phyloP scores from a whole-genome alignment of 441 rosid species.

The Rhodomyrtus psidioides region DNA sequence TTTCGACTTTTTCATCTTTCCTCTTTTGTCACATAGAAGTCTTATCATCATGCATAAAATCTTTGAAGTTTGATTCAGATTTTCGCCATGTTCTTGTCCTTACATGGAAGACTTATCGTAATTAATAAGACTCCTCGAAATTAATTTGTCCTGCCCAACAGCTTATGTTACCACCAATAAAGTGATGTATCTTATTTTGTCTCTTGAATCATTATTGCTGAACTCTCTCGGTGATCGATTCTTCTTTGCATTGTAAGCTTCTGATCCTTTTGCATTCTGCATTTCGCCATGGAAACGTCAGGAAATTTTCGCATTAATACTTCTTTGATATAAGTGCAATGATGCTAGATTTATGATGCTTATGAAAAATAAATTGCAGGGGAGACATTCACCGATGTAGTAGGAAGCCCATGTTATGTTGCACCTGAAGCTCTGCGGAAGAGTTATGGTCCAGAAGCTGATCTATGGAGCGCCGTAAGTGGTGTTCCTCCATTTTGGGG shows the following conservation, averaged over 20 bases:
- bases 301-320: neutral
- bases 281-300: too few species aligned
- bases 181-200: neutral
- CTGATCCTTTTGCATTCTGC: too few species aligned
- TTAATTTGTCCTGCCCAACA: neutral
- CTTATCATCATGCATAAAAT: neutral
- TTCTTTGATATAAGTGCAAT: neutral
- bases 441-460: constrained; percentile 55
- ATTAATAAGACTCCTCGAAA: neutral
- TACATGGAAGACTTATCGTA: neutral
- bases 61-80: neutral
- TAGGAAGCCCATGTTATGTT: constrained; percentile 64
- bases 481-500: constrained; percentile 79
- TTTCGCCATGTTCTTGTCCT: neutral
- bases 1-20: neutral
- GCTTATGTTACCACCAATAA: neutral
- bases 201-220: neutral
- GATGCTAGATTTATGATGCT: neutral
- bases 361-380: constrained; percentile 20
- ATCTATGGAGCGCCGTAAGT: constrained; percentile 61
- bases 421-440: constrained; percentile 53
- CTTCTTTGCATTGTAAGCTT: neutral
- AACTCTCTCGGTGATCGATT: neutral
- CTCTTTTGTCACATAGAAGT: neutral
- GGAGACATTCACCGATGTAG: constrained; percentile 41